Evolutionary conservation across 2,329 filamentous ascomycete species (phyloP).

Genomic region (Fusarium nygamai): DNA sequence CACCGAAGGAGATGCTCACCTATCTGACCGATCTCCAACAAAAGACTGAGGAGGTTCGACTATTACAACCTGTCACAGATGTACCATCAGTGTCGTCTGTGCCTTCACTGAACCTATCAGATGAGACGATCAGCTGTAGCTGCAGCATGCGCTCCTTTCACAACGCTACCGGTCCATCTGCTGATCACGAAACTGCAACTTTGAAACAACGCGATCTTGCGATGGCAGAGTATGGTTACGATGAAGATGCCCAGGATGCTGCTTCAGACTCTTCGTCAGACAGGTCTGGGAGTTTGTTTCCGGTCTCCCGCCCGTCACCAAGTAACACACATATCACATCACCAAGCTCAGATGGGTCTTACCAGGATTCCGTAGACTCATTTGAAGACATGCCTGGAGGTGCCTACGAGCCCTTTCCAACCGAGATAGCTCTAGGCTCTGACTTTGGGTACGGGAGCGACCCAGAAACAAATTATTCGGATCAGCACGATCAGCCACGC

Average conservation of each 20-base stretch:
- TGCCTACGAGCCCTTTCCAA: background rate
- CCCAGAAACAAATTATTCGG: background rate
- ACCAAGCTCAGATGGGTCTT: background rate
- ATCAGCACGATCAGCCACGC: too few relatives aligned
- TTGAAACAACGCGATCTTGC: too few relatives aligned
- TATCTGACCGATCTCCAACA: background rate
- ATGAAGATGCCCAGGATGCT: background rate
- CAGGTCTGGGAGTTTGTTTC: background rate
- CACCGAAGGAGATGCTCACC: background rate
- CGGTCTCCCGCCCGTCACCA: background rate
- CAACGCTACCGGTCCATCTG: background rate
- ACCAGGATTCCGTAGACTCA: background rate
- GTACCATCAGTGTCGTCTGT: background rate
- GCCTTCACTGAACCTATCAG: background rate
- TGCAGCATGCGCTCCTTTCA: background rate
- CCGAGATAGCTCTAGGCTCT: rapidly evolving
- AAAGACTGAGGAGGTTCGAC: background rate
- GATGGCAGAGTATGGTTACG: too few relatives aligned
- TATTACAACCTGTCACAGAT: background rate
- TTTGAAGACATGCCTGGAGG: background rate
- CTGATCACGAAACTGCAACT: background rate
- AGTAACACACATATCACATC: background rate
- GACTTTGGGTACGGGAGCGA: background rate
- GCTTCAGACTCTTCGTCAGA: background rate
- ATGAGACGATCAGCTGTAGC: background rate